These are phyloP conservation scores for Lecanicillium sp. DNA, from an alignment of 2,329 filamentous ascomycete species.

Conservation along the genomic window DNA sequence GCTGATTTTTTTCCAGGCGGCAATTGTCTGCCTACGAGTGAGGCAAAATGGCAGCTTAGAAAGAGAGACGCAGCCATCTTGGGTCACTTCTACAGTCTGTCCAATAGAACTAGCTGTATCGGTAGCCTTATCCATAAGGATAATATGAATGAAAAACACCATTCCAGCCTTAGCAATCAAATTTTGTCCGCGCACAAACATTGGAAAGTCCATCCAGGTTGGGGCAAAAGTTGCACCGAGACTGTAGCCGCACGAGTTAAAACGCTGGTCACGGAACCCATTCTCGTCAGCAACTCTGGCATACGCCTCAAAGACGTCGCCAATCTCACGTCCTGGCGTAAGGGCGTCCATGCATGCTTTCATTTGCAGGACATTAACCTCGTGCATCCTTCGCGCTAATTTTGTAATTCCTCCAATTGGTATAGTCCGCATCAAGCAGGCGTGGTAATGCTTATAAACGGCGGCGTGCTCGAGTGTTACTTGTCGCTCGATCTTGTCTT, in stretches of 20 bases:
- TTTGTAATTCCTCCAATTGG: conserved; percentile 12
- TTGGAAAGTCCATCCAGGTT: conserved; percentile 9
- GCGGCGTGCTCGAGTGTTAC: conserved; percentile 24
- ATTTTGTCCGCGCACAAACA: conserved; percentile 8
- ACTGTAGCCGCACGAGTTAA: conserved; percentile 10
- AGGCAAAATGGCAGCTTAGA: conserved; percentile 24
- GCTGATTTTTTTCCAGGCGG: conserved; percentile 23
- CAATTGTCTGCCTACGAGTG: conserved; percentile 22
- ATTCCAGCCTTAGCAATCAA: conserved; percentile 12
- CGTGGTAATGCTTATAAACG: conserved; percentile 24
- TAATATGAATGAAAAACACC: conserved; percentile 26
- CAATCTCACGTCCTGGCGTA: conserved; percentile 6
- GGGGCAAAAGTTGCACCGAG: conserved; percentile 7
- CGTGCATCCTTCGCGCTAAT: conserved; percentile 8
- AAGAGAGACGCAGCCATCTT: conserved; percentile 20
- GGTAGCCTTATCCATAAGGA: conserved; percentile 24
- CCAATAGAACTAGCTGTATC: conserved; percentile 25
- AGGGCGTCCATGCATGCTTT: conserved; percentile 8
- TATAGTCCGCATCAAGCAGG: conserved; percentile 23
- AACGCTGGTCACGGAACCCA: conserved; percentile 8
- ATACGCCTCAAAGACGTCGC: conserved; percentile 10
- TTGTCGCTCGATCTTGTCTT: conserved; percentile 21
- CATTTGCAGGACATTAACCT: conserved; percentile 10
- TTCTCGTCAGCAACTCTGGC: conserved; percentile 10
- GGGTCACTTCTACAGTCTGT: conserved; percentile 20